phyloP scores from a whole-genome alignment of 768 basidiomycete genomes.

The Rhizopogon salebrosus region DNA sequence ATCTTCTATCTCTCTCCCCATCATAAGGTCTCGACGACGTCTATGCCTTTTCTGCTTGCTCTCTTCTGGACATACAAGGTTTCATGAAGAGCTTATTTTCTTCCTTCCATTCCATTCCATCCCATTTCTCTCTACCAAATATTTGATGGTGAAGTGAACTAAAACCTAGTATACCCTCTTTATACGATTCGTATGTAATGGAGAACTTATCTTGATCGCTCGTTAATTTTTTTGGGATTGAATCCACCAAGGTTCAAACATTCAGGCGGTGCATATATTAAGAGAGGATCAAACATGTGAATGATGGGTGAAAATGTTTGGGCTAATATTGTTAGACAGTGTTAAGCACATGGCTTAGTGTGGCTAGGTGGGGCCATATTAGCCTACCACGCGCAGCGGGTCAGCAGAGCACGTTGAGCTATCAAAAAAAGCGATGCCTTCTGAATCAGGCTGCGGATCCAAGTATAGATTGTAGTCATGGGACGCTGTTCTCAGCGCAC shows the following conservation, averaged over 20 bases:
- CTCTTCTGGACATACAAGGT: constrained; percentile 4
- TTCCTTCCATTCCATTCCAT: neutral
- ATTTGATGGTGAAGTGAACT: neutral
- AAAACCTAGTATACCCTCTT: constrained; percentile 14
- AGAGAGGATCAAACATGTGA: neutral
- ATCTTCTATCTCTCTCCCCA: constrained; percentile 20
- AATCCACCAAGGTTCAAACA: neutral
- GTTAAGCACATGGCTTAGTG: too few relatives aligned
- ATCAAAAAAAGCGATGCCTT: too few relatives aligned
- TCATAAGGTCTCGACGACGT: constrained; percentile 2
- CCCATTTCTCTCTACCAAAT: neutral
- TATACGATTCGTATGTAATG: constrained; percentile 17
- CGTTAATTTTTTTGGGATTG: neutral
- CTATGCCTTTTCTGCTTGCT: constrained; percentile 2
- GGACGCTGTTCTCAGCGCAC: too few relatives aligned
- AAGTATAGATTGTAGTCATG: too few relatives aligned
- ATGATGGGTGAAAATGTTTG: too few relatives aligned
- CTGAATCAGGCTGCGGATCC: too few relatives aligned
- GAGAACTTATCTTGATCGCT: constrained; percentile 10
- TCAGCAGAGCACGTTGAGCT: too few relatives aligned
- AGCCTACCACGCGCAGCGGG: too few relatives aligned
- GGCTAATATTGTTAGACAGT: too few relatives aligned
- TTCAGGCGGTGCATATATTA: neutral
- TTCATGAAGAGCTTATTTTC: constrained; percentile 3
- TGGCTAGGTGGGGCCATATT: too few relatives aligned